phyloP scores from a whole-genome alignment of 345 rosid species.

The Camelina sativa region DNA sequence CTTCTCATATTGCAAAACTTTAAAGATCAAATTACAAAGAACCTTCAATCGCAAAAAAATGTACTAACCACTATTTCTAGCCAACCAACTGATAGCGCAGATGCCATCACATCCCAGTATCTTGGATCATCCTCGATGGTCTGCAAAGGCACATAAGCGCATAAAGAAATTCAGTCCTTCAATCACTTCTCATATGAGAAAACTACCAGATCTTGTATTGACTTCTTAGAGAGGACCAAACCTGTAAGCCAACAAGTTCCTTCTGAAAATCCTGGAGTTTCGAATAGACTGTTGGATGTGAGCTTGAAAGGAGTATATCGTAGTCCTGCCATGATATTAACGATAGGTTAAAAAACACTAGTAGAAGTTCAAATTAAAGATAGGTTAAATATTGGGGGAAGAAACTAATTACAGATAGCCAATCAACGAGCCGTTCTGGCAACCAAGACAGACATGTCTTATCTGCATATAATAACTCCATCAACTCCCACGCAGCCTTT shows the following conservation, averaged over 20 bases:
- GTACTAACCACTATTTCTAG: conserved; percentile 78
- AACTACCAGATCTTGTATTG: not conserved
- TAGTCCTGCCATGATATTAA: conserved; percentile 64
- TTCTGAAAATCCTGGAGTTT: conserved; percentile 79
- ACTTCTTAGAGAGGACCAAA: conserved; percentile 29
- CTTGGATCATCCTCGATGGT: conserved; percentile 74
- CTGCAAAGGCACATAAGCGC: conserved; percentile 48
- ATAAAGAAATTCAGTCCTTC: not conserved
- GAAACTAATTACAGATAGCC: conserved; percentile 85
- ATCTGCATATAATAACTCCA: conserved; percentile 88
- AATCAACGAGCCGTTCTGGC: conserved; percentile 84
- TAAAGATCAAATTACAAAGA: conserved; percentile 12
- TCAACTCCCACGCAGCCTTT: conserved; percentile 97
- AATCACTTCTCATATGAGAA: conserved; percentile 18
- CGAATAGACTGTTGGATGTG: conserved; percentile 65
- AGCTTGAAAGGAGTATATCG: conserved; percentile 67
- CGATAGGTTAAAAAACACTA: not conserved
- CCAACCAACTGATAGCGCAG: conserved; percentile 93
- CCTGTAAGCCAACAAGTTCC: conserved; percentile 76
- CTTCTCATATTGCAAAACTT: conserved; percentile 16
- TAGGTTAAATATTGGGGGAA: conserved; percentile 7
- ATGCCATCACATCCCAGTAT: conserved; percentile 86
- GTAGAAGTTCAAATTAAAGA: conserved; percentile 12
- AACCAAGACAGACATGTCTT: conserved; percentile 75
- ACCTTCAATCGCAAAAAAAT: conserved; percentile 12